These are phyloP conservation scores for Oryza meyeriana DNA, from an alignment of 176 grass and related monocot species.

Conservation along the genomic window DNA sequence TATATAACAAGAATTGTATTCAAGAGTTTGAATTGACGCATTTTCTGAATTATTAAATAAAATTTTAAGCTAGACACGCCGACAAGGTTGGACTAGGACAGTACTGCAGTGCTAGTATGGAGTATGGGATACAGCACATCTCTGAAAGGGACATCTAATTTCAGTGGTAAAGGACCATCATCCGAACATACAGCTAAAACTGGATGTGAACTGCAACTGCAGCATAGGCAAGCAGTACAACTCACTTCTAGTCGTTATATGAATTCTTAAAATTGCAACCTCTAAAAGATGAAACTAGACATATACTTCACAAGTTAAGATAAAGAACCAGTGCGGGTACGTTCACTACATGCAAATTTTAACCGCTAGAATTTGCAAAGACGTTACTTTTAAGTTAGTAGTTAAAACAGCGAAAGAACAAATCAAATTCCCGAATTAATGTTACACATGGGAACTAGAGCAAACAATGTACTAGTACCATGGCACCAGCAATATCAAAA, in stretches of 20 bases:
- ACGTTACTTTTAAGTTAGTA: neutral
- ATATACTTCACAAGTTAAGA: neutral
- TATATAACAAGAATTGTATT: neutral
- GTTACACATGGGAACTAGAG: neutral
- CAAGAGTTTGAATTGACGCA: constrained; percentile 1
- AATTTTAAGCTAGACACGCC: constrained; percentile 14
- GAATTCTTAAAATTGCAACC: neutral
- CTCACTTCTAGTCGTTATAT: neutral
- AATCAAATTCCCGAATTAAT: neutral
- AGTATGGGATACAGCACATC: constrained; percentile 30
- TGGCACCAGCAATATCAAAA: constrained; percentile 12
- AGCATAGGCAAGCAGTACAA: neutral
- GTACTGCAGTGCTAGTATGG: constrained; percentile 10
- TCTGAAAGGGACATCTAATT: constrained; percentile 2
- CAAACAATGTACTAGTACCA: neutral
- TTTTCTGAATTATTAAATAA: neutral
- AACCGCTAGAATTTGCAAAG: neutral
- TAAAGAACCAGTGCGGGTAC: neutral
- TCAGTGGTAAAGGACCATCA: neutral
- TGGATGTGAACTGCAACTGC: neutral
- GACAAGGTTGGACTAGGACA: constrained; percentile 7
- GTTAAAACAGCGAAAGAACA: neutral
- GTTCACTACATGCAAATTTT: neutral
- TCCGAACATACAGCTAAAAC: neutral
- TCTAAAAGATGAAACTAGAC: neutral